These are phyloP conservation scores for Cadophora sp. DNA, from an alignment of 2,329 filamentous ascomycete genomes.

Conservation along the genomic window DNA sequence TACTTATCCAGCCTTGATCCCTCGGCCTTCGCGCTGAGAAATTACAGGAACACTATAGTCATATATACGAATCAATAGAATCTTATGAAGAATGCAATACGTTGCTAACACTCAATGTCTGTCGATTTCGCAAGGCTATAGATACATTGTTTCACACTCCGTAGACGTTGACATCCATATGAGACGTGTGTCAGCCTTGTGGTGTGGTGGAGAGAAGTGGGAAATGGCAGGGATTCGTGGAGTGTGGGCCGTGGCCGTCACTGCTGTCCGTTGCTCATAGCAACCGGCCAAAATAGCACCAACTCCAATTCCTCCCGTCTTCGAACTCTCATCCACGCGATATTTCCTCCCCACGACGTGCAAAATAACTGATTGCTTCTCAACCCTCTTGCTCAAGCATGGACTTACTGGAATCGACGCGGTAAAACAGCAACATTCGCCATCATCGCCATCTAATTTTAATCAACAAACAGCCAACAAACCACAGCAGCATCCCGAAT, in stretches of 20 bases:
- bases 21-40: background rate
- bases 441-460: slow-evolving; percentile 30
- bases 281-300: slow-evolving; percentile 24
- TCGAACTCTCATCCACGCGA: slow-evolving; percentile 37
- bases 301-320: slow-evolving; percentile 2
- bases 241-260: background rate
- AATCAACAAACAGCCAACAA: slow-evolving; percentile 16
- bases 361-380: slow-evolving; percentile 36
- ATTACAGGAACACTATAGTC: background rate
- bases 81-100: background rate
- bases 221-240: slow-evolving; percentile 13
- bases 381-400: slow-evolving; percentile 34
- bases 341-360: slow-evolving; percentile 38
- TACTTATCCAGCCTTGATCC: background rate
- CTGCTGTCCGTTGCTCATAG: slow-evolving; percentile 9
- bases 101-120: background rate
- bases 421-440: slow-evolving; percentile 27
- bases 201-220: background rate
- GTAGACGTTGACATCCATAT: background rate
- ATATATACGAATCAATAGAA: background rate
- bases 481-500: background rate
- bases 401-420: slow-evolving; percentile 37
- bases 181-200: slow-evolving; percentile 13
- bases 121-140: background rate
- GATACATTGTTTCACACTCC: background rate